These are phyloP conservation scores for Hibiscus trionum DNA, from an alignment of 345 rosid genomes.

Conservation along the genomic window DNA sequence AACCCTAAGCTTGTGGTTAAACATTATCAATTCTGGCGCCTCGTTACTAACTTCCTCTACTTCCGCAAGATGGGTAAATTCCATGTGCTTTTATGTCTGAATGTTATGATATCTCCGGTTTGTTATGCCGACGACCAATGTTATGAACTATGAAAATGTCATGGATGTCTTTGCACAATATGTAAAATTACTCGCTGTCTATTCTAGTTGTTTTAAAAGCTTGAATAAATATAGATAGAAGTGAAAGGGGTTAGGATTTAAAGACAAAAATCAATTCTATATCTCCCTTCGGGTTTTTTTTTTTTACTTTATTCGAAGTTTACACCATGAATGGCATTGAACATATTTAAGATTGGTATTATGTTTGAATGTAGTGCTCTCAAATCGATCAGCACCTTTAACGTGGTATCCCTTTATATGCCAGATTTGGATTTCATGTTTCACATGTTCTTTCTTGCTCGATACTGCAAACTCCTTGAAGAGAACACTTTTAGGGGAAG, in stretches of 20 bases:
- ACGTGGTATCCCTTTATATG: conserved; percentile 13
- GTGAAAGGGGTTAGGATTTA: neutral
- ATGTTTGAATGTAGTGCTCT: neutral
- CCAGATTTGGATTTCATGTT: conserved; percentile 96
- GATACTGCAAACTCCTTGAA: conserved; percentile 97
- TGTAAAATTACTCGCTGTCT: neutral
- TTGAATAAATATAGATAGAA: neutral
- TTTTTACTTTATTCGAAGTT: neutral
- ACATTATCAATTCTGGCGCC: conserved; percentile 96
- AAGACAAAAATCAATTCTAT: neutral
- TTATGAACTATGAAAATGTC: neutral
- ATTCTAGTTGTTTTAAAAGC: neutral
- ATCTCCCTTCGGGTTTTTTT: neutral
- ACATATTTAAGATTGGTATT: neutral
- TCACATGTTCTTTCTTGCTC: conserved; percentile 97
- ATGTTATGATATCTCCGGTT: neutral
- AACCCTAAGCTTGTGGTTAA: conserved; percentile 76
- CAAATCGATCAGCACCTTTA: neutral
- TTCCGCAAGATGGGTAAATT: conserved; percentile 89
- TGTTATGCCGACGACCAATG: neutral
- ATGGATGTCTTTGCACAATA: neutral
- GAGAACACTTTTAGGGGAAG: conserved; percentile 97
- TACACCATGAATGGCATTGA: neutral
- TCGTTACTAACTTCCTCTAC: conserved; percentile 87
- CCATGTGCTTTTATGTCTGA: neutral